These are phyloP conservation scores for Musa schizocarpa DNA, from an alignment of 176 grass and related monocot species.

Conservation along the genomic window DNA sequence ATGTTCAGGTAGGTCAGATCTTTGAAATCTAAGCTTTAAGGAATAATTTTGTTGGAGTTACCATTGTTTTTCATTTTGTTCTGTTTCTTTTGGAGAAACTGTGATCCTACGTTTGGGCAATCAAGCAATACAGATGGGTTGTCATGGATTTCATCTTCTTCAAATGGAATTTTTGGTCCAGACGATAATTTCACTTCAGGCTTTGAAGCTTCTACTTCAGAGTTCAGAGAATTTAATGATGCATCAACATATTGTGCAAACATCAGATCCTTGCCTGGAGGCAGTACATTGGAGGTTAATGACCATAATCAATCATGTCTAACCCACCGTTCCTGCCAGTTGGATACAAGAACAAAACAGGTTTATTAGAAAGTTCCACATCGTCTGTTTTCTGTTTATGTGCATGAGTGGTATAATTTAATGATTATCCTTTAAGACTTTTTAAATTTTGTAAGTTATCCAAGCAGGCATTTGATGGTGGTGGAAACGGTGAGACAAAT, in stretches of 20 bases:
- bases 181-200: conserved; percentile 5
- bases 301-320: neutral
- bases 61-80: neutral
- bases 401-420: neutral
- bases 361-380: neutral
- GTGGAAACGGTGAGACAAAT: neutral
- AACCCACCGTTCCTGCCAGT: neutral
- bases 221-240: neutral
- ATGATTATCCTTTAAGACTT: neutral
- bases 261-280: neutral
- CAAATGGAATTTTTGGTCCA: conserved; percentile 9
- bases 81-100: conserved; percentile 32
- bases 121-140: conserved; percentile 29
- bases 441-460: neutral
- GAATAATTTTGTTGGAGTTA: neutral
- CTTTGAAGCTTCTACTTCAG: conserved; percentile 10
- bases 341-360: neutral
- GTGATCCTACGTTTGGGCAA: conserved; percentile 27
- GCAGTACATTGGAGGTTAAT: neutral
- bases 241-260: conserved; percentile 7
- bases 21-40: neutral
- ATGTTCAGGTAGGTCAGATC: conserved; percentile 20
- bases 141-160: conserved; percentile 33
- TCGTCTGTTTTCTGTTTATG: neutral
- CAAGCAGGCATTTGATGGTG: conserved; percentile 10